phyloP scores from a whole-genome alignment of 139 green algal species.

The Axilococcus clingmanii region DNA sequence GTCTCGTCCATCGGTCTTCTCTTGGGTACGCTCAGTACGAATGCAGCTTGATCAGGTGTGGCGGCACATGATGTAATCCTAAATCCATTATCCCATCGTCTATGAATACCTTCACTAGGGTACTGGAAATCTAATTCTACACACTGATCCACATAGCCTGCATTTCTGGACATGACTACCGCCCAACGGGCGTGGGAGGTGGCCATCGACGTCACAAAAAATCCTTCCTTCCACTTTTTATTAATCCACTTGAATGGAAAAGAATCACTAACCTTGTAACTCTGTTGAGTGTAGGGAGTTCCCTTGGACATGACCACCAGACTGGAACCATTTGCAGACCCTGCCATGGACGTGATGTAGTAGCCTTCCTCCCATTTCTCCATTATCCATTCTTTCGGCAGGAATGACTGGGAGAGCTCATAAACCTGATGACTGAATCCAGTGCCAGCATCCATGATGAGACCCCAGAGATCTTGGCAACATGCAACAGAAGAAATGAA shows the following conservation, averaged over 20 bases:
- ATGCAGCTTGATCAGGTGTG: constrained; percentile 79
- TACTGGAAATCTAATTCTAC: constrained; percentile 99
- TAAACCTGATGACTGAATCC: constrained; percentile 82
- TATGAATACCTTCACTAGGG: constrained; percentile 93
- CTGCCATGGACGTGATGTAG: constrained; percentile 98
- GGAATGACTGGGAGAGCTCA: constrained; percentile 75
- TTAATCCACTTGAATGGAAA: constrained; percentile 99
- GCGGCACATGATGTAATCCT: constrained; percentile 93
- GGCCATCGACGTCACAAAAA: constrained; percentile 98
- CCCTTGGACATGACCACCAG: constrained; percentile 94
- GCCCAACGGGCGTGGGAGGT: constrained; percentile 89
- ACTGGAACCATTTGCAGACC: constrained; percentile 48
- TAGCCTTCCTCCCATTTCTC: constrained; percentile 99
- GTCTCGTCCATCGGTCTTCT: constrained; percentile 89
- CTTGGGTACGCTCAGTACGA: constrained; percentile 51
- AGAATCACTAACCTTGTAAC: constrained; percentile 96
- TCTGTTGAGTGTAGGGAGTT: constrained; percentile 98
- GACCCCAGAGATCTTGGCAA: constrained; percentile 92
- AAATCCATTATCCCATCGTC: constrained; percentile 91
- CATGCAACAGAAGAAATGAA: constrained; percentile 93
- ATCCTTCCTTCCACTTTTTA: constrained; percentile 99
- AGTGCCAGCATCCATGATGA: constrained; percentile 96
- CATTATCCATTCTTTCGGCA: constrained; percentile 99
- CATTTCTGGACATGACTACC: constrained; percentile 98
- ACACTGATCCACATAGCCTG: constrained; percentile 93